A percentile compares a stretch with the other conserved stretches of the same genome.
Evolutionary conservation across 768 basidiomycete genomes (phyloP).

Genomic region (Lactarius akahatsu): DNA sequence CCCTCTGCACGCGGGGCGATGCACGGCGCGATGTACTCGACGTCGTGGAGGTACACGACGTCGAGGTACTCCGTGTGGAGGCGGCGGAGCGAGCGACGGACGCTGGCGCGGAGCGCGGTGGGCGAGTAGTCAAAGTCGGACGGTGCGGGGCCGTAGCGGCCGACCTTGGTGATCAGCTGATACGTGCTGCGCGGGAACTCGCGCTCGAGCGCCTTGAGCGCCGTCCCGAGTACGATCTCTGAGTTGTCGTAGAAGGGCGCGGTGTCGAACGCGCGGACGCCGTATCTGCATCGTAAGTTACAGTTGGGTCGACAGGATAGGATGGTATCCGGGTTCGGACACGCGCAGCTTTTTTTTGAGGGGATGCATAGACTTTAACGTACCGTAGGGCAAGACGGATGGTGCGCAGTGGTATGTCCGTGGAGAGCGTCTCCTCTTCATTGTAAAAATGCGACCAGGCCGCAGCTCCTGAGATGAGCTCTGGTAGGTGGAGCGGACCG

Average conservation of each 20-base stretch:
- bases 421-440: conserved; percentile 52
- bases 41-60: conserved; percentile 78
- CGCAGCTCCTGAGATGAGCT: conserved; percentile 70
- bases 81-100: conserved; percentile 64
- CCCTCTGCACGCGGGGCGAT: conserved; percentile 53
- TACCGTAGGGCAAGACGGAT: conserved; percentile 77
- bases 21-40: conserved; percentile 68
- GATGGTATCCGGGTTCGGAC: too few species aligned
- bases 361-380: background rate
- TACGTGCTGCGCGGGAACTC: conserved; percentile 82
- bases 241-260: conserved; percentile 79
- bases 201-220: conserved; percentile 52
- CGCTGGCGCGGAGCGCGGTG: conserved; percentile 58
- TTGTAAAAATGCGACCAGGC: conserved; percentile 71
- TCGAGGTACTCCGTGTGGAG: conserved; percentile 79
- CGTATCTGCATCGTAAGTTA: conserved; percentile 53
- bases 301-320: background rate
- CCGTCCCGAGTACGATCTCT: conserved; percentile 71
- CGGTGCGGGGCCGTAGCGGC: conserved; percentile 56
- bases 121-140: conserved; percentile 75
- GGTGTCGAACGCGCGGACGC: conserved; percentile 80
- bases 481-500: conserved; percentile 41
- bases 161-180: conserved; percentile 82
- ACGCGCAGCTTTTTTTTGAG: too few species aligned
- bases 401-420: conserved; percentile 59